phyloP scores from a whole-genome alignment of 257 asterid genomes.

The Ophiorrhiza pumila region DNA sequence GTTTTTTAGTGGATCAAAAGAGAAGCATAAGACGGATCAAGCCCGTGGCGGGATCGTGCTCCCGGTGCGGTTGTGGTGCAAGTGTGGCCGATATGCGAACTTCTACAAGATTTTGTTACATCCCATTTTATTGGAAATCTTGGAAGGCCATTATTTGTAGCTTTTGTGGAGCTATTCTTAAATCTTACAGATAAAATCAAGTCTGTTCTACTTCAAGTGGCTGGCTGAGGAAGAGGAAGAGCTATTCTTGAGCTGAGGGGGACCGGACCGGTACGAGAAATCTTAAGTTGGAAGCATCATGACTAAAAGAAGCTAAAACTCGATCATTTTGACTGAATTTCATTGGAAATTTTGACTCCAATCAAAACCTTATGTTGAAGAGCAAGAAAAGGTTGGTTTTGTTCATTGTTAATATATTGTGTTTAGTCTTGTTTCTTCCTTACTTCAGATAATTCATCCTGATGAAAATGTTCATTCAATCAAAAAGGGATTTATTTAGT shows the following conservation, averaged over 20 bases:
- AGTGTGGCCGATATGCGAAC: conserved; percentile 74
- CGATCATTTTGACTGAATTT: background rate
- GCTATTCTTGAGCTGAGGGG: too few species aligned
- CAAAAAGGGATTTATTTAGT: too few species aligned
- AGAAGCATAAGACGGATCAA: conserved; percentile 47
- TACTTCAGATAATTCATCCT: too few species aligned
- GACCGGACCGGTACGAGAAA: too few species aligned
- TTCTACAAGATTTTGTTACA: conserved; percentile 64
- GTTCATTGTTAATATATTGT: background rate
- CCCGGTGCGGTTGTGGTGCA: conserved; percentile 70
- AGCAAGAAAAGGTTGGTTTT: background rate
- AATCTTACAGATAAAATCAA: conserved; percentile 49
- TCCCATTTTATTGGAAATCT: conserved; percentile 67
- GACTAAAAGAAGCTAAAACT: background rate
- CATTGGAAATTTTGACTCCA: background rate
- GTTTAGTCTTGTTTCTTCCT: background rate
- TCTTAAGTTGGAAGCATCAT: too few species aligned
- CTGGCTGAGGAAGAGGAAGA: too few species aligned
- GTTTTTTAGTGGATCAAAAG: conserved; percentile 82
- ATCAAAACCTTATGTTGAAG: background rate
- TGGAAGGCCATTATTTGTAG: conserved; percentile 72
- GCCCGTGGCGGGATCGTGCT: conserved; percentile 76
- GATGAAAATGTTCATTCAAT: too few species aligned
- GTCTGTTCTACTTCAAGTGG: background rate
- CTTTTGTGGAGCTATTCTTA: conserved; percentile 67